A percentile compares a stretch with the other conserved stretches of the same genome.
These are phyloP conservation scores for Graphilbum ipis-grandicollis DNA, from an alignment of 2,329 filamentous ascomycete species.

Conservation along the genomic window DNA sequence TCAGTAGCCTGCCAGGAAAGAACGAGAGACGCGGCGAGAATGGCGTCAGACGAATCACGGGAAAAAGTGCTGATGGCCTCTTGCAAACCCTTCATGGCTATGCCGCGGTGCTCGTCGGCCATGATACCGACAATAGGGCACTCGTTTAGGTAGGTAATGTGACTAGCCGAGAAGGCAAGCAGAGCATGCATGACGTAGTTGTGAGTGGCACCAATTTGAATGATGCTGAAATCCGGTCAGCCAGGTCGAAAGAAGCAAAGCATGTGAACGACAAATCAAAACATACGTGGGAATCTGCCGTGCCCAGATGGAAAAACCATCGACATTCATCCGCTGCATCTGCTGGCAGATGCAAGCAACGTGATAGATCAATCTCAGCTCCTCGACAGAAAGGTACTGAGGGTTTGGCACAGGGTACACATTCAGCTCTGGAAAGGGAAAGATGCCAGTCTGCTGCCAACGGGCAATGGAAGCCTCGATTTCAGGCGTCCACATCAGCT, in stretches of 20 bases:
- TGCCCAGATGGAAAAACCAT: constrained; percentile 82
- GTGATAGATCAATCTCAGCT: constrained; percentile 80
- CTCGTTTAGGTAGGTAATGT: constrained; percentile 77
- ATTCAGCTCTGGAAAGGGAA: constrained; percentile 68
- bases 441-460: constrained; percentile 71
- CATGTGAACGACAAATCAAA: constrained; percentile 5
- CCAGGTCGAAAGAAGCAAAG: not conserved
- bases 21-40: constrained; percentile 78
- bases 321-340: constrained; percentile 58
- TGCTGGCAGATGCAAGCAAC: constrained; percentile 74
- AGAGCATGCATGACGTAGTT: constrained; percentile 89
- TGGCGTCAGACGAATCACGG: constrained; percentile 71
- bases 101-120: constrained; percentile 73
- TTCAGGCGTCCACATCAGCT: constrained; percentile 72
- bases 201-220: constrained; percentile 66
- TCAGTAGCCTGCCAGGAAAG: constrained; percentile 93
- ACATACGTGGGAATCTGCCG: constrained; percentile 80
- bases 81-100: constrained; percentile 74
- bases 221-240: constrained; percentile 38
- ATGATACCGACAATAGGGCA: constrained; percentile 75
- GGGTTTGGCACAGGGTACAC: constrained; percentile 61
- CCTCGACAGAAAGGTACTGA: constrained; percentile 55
- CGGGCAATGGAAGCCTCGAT: constrained; percentile 65
- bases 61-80: constrained; percentile 77
- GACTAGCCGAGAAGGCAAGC: constrained; percentile 84